A percentile compares a stretch with the other conserved stretches of the same genome.
Conservation (phyloP, 2,329 filamentous ascomycete genomes). For the Diplodia seriata region DNA sequence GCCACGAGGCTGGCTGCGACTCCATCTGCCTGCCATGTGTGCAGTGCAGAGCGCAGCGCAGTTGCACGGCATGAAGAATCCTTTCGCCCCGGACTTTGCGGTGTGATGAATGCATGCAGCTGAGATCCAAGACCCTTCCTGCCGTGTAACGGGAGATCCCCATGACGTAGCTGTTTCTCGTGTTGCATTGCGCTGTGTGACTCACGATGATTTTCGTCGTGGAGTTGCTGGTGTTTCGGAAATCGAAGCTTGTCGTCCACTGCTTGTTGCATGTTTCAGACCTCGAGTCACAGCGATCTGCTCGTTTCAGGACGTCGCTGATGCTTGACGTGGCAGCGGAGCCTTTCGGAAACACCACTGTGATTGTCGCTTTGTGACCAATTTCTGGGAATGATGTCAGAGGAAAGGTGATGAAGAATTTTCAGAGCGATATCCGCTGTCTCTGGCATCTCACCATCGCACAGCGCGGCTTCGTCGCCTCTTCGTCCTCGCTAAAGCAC, state of each 20-base stretch:
- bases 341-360: background rate
- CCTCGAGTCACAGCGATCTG: background rate
- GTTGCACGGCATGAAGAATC: slow-evolving; percentile 1
- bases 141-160: background rate
- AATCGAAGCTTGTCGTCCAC: background rate
- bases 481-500: background rate
- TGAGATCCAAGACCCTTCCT: background rate
- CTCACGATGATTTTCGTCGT: background rate
- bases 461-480: background rate
- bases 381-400: background rate
- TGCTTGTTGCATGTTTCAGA: slow-evolving; percentile 1
- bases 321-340: slow-evolving; percentile 16
- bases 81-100: background rate
- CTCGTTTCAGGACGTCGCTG: slow-evolving; percentile 6
- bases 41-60: background rate
- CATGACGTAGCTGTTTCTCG: background rate
- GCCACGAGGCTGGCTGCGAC: background rate
- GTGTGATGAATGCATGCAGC: background rate
- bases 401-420: background rate
- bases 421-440: background rate
- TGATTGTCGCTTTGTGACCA: background rate
- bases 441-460: background rate
- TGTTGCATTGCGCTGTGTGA: background rate
- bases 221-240: background rate
- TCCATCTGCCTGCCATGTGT: background rate